Evolutionary conservation across 352 stramenopile genomes (phyloP).

Genomic region (Globisporangium parvum): DNA sequence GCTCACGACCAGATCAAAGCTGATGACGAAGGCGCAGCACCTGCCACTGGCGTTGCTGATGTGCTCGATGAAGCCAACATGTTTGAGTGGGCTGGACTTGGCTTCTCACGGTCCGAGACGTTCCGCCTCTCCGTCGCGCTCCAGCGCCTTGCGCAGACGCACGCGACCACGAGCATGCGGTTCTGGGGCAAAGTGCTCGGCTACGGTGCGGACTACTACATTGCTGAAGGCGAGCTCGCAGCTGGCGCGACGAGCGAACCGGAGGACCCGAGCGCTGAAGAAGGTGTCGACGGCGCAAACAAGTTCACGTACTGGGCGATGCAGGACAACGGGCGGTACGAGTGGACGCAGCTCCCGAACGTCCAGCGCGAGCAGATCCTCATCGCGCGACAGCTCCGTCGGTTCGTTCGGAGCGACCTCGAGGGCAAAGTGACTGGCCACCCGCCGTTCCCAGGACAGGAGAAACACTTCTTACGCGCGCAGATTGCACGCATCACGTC

Average conservation of each 20-base stretch:
- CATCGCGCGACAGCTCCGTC: slow-evolving; percentile 61
- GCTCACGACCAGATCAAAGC: slow-evolving; percentile 26
- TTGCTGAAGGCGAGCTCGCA: slow-evolving; percentile 72
- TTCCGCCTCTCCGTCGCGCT: slow-evolving; percentile 67
- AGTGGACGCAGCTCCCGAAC: slow-evolving; percentile 79
- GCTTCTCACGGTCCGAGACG: slow-evolving; percentile 66
- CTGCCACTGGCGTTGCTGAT: slow-evolving; percentile 42
- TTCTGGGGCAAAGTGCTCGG: slow-evolving; percentile 89
- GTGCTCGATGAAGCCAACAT: slow-evolving; percentile 78
- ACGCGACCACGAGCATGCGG: slow-evolving; percentile 61
- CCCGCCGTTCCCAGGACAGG: slow-evolving; percentile 83
- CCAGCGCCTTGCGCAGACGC: slow-evolving; percentile 46
- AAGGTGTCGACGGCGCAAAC: slow-evolving; percentile 69
- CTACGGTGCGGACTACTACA: slow-evolving; percentile 67
- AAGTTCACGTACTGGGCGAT: slow-evolving; percentile 90
- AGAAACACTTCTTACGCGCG: slow-evolving; percentile 84
- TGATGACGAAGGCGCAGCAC: slow-evolving; percentile 36
- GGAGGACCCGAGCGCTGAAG: slow-evolving; percentile 64
- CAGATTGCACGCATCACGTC: slow-evolving; percentile 88
- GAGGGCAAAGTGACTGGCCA: slow-evolving; percentile 73
- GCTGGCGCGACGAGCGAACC: slow-evolving; percentile 25
- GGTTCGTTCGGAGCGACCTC: slow-evolving; percentile 80
- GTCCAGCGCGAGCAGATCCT: slow-evolving; percentile 78
- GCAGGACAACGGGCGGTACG: slow-evolving; percentile 69
- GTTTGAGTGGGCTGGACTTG: slow-evolving; percentile 75